Evolutionary conservation across 305 asterid species (phyloP).

Genomic region (Fraxinus ornus): DNA sequence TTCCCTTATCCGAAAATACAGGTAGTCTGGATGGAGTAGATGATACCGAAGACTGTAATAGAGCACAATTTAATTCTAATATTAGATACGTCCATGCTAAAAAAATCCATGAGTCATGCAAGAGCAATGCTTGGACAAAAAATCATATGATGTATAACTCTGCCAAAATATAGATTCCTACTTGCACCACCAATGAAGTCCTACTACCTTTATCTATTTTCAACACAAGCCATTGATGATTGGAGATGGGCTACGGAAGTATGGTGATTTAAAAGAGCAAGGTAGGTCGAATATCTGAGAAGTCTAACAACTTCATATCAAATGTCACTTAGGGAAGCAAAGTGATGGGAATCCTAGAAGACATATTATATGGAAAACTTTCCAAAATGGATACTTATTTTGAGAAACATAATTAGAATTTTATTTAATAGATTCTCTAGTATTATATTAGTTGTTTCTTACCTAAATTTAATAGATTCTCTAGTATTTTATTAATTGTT

Average conservation of each 20-base stretch:
- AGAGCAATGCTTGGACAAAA: conserved; percentile 3
- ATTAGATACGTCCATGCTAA: neutral
- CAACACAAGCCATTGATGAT: neutral
- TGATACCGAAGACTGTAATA: conserved; percentile 83
- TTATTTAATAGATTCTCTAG: neutral
- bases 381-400: neutral
- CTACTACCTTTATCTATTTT: neutral
- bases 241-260: neutral
- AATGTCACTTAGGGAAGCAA: neutral
- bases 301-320: neutral
- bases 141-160: conserved; percentile 8
- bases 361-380: neutral
- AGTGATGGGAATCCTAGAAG: neutral
- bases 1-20: conserved; percentile 89
- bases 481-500: neutral
- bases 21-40: conserved; percentile 95
- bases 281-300: neutral
- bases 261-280: neutral
- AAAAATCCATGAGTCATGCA: neutral
- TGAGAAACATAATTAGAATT: neutral
- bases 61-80: conserved; percentile 10
- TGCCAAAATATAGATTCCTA: neutral
- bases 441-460: neutral
- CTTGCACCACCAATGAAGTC: conserved; percentile 6
- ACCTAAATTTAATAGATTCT: neutral